phyloP scores from a whole-genome alignment of 2,329 filamentous ascomycete species.

The Colletotrichum sp. region DNA sequence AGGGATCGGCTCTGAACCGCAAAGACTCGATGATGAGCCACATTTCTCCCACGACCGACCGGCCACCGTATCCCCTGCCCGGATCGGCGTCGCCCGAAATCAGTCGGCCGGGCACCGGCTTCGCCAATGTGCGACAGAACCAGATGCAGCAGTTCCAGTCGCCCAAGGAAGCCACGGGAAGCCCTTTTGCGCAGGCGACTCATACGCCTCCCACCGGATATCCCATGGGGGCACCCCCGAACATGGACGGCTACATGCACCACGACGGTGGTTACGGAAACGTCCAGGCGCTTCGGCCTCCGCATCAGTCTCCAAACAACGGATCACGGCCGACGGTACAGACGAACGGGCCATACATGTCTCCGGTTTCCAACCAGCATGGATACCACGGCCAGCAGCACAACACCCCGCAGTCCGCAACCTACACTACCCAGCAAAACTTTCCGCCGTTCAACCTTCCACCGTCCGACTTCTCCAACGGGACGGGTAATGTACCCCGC shows the following conservation, averaged over 20 bases:
- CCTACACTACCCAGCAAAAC: slow-evolving; percentile 64
- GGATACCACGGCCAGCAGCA: slow-evolving; percentile 52
- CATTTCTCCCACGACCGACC: slow-evolving; percentile 46
- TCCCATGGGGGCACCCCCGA: slow-evolving; percentile 29
- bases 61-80: slow-evolving; percentile 42
- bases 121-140: slow-evolving; percentile 41
- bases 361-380: slow-evolving; percentile 55
- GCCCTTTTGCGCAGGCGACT: slow-evolving; percentile 52
- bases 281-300: slow-evolving; percentile 30
- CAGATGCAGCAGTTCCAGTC: slow-evolving; percentile 52
- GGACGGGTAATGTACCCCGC: slow-evolving; percentile 31
- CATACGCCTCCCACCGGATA: slow-evolving; percentile 44
- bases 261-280: slow-evolving; percentile 41
- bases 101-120: slow-evolving; percentile 47
- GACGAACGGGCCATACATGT: slow-evolving; percentile 54
- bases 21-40: slow-evolving; percentile 71
- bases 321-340: slow-evolving; percentile 52
- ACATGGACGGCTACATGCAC: slow-evolving; percentile 48
- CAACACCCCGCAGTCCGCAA: slow-evolving; percentile 49
- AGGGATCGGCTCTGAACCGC: slow-evolving; percentile 76
- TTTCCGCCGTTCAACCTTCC: slow-evolving; percentile 68
- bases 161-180: slow-evolving; percentile 46
- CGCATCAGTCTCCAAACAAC: slow-evolving; percentile 46
- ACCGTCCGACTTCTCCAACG: slow-evolving; percentile 58
- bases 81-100: slow-evolving; percentile 53